Base-by-base conservation (phyloP, 2,329 filamentous ascomycete genomes). In the Aspergillus thermomutatus region DNA sequence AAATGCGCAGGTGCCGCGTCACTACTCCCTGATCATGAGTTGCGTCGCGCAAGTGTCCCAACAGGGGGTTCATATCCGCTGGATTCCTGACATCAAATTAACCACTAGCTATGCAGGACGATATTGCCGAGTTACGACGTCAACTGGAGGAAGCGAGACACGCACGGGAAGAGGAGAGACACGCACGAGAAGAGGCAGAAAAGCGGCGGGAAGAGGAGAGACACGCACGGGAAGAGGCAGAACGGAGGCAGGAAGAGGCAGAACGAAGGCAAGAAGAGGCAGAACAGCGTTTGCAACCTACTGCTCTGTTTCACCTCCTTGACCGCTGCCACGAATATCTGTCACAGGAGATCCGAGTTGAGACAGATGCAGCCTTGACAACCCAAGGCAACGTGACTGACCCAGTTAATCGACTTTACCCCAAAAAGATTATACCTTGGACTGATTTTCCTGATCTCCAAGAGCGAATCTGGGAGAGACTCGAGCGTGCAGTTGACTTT, bases 381-480 rank as follows among this genome's bases (percentile, higher is more conserved):
- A 69, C 60, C 10, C 57, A 67, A 54, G 66, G 63, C 11, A 49
- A 60, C n/a, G 54, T 55, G 49, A 68, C 62, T 9, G 50, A 64
- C 50, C 66, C 54, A 19, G 60, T 61, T 4, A 62, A 61, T 40
- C 46, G 59, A 58, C 52, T 63, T 27, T 64, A 52, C 23, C 62
- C 65, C 43, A 60, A 60, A 46, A 54, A 43, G 3, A 64, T 69
- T 10, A 37, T 63, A 26, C 61, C 60, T 55, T 69, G 59, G 65
- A 41, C 45, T 61, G 54, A 63, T n/a, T 68, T 68, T 26, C 64
- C 66, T 19, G n/a, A 59, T 23, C 53, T 65, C 17, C 60, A 68
- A 37, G 59, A 68, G 54, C 6, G 62, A 60, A 53, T 65, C 47
- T 69, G 57, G 64, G 43, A 51, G n/a, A 65, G 60, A 55, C 45